phyloP scores from a whole-genome alignment of 768 basidiomycete genomes.

The Suillus discolor region DNA sequence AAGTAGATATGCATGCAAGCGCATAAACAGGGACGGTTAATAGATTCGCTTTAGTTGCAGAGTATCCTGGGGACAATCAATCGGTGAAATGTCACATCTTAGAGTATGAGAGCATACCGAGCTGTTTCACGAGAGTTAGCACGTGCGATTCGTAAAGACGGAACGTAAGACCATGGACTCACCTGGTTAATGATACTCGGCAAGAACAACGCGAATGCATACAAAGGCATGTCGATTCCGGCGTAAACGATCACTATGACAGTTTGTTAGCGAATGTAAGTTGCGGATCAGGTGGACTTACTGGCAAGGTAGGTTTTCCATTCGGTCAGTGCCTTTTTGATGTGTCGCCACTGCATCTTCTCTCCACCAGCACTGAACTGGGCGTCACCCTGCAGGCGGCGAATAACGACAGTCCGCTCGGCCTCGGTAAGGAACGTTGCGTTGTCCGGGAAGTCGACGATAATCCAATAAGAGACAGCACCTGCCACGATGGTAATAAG shows the following conservation, averaged over 20 bases:
- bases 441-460: slow-evolving; percentile 83
- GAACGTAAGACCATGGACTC: slow-evolving; percentile 19
- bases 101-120: slow-evolving; percentile 36
- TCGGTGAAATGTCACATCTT: slow-evolving; percentile 4
- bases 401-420: slow-evolving; percentile 67
- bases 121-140: slow-evolving; percentile 26
- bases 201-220: slow-evolving; percentile 77
- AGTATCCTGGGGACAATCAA: slow-evolving; percentile 46
- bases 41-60: slow-evolving; percentile 74
- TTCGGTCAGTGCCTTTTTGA: slow-evolving; percentile 60
- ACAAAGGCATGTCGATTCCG: slow-evolving; percentile 66
- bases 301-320: slow-evolving; percentile 69
- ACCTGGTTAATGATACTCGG: slow-evolving; percentile 79
- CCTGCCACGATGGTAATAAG: slow-evolving; percentile 70
- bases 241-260: slow-evolving; percentile 54
- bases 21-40: slow-evolving; percentile 78
- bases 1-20: slow-evolving; percentile 68
- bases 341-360: slow-evolving; percentile 55
- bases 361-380: slow-evolving; percentile 79
- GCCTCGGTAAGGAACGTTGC: slow-evolving; percentile 75
- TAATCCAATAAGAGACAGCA: slow-evolving; percentile 67
- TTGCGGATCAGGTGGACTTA: slow-evolving; percentile 10
- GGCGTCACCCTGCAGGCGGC: slow-evolving; percentile 64
- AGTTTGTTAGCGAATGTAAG: not conserved
- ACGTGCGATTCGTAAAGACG: slow-evolving; percentile 6